Evolutionary conservation across 1,284 basidiomycete species (phyloP).

Genomic region (Farysia itapuensis): DNA sequence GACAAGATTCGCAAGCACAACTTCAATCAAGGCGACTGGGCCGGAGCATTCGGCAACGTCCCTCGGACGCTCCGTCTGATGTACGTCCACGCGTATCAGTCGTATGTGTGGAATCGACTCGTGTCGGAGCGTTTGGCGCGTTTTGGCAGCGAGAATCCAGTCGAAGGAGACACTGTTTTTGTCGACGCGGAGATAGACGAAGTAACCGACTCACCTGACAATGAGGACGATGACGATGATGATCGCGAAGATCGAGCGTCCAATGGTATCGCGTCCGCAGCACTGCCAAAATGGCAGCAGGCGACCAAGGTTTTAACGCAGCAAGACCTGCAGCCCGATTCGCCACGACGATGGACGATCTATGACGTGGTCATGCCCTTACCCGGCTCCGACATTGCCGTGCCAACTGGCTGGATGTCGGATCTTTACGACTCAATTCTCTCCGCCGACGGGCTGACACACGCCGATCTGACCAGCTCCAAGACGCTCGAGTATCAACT

Average conservation of each 20-base stretch:
- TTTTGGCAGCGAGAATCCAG: slow-evolving; percentile 74
- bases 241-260: slow-evolving; percentile 6
- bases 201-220: not conserved
- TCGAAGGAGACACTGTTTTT: slow-evolving; percentile 72
- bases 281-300: slow-evolving; percentile 55
- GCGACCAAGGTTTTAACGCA: slow-evolving; percentile 76
- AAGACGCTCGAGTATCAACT: slow-evolving; percentile 77
- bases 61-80: slow-evolving; percentile 80
- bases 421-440: slow-evolving; percentile 81
- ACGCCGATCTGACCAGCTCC: slow-evolving; percentile 71
- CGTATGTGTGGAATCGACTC: slow-evolving; percentile 96
- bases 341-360: slow-evolving; percentile 69
- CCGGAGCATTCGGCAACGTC: slow-evolving; percentile 37
- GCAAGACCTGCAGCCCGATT: slow-evolving; percentile 67
- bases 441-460: slow-evolving; percentile 79
- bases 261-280: slow-evolving; percentile 5
- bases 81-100: slow-evolving; percentile 99
- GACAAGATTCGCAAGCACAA: slow-evolving; percentile 72
- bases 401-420: slow-evolving; percentile 78
- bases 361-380: slow-evolving; percentile 94
- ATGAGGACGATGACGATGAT: slow-evolving; percentile 9
- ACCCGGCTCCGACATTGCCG: slow-evolving; percentile 87
- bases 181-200: slow-evolving; percentile 48
- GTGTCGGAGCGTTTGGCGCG: slow-evolving; percentile 84
- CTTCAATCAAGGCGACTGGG: slow-evolving; percentile 36